Evolutionary conservation across 2,329 filamentous ascomycete genomes (phyloP), one percentile per base, ranked within the genome.

Genomic region (Corynespora cassiicola): DNA sequence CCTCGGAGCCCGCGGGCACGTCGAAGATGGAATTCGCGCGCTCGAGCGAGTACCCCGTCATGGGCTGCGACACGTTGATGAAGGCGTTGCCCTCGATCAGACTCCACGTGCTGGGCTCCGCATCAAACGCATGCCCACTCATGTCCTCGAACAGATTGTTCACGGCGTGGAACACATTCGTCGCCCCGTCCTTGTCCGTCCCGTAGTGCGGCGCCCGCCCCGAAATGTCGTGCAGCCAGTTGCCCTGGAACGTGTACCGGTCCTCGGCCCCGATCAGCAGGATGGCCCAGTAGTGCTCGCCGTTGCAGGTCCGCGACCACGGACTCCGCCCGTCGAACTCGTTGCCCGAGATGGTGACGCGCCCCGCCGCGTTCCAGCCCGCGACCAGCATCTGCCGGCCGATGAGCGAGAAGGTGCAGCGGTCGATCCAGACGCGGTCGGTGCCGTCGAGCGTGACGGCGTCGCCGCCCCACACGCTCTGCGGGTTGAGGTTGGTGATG

Each of bases 401-500:
- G 20, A 42, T 34, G 15, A 39, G 18, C 7, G 36, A 39, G n/a
- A 31, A 39, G 23, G 39, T 42, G 12, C 45, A 36, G 19, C 47
- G 42, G 26, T 66, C 63, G 28, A 65, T 63, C 61, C 62, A 66
- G 29, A 66, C 41, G 10, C 51, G 43, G 12, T 55, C 50, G 30
- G 42, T 49, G 18, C 52, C 57, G 19, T 58, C 53, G 7, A 66
- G 26, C 7, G 54, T 61, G 31, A 66, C 58, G 6, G 56, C 63
- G 45, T 65, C 63, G 12, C 63, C 63, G 11, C 63, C 63, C 63
- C 61, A 66, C 12, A 65, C 56, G 27, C 64, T 65, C 12, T 65
- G 36, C 1, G 63, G 62, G 47, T 66, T 66, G 11, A 65, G 42
- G 11, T 63, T 53, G 15, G 55, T 58, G 41, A 66, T 65, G 18